phyloP scores from a whole-genome alignment of 2,329 filamentous ascomycete species.

The Cladosporium sphaerospermum region DNA sequence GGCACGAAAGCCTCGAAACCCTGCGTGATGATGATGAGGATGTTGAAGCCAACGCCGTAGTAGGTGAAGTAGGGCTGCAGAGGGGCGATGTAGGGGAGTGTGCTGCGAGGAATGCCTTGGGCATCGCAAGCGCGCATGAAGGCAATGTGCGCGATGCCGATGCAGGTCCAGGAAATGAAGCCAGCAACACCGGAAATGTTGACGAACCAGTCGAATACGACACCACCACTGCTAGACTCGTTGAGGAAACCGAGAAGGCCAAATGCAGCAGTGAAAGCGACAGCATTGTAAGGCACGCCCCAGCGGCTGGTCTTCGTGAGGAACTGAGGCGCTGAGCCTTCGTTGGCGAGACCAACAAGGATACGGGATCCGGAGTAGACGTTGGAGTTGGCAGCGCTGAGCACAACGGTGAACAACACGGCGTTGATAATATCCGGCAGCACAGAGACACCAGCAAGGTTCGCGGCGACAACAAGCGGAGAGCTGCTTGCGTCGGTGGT shows the following conservation, averaged over 20 bases:
- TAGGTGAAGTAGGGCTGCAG: constrained; percentile 68
- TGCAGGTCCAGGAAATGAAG: constrained; percentile 65
- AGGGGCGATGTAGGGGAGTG: constrained; percentile 63
- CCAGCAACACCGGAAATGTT: constrained; percentile 67
- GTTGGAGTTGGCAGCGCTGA: constrained; percentile 63
- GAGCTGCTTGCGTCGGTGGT: constrained; percentile 45
- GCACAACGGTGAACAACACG: constrained; percentile 61
- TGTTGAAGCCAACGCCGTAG: constrained; percentile 57
- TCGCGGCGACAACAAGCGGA: constrained; percentile 62
- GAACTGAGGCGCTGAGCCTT: constrained; percentile 47
- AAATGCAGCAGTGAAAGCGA: constrained; percentile 59
- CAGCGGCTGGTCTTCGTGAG: constrained; percentile 52
- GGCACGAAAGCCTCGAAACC: constrained; percentile 71
- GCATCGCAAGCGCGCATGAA: constrained; percentile 64
- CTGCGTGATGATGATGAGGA: constrained; percentile 67
- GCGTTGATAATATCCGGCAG: constrained; percentile 65
- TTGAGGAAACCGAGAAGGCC: constrained; percentile 68
- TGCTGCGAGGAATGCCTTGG: constrained; percentile 62
- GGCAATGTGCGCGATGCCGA: constrained; percentile 64
- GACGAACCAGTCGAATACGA: constrained; percentile 69
- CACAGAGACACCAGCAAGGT: constrained; percentile 53
- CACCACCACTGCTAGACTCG: constrained; percentile 60
- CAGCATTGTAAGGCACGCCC: constrained; percentile 70
- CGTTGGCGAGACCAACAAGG: constrained; percentile 61
- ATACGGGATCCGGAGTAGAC: constrained; percentile 64